A percentile compares a stretch with the other conserved stretches of the same genome.
Evolutionary conservation across 2,329 filamentous ascomycete genomes (phyloP).

Genomic region (Dothideomycetes sp.): DNA sequence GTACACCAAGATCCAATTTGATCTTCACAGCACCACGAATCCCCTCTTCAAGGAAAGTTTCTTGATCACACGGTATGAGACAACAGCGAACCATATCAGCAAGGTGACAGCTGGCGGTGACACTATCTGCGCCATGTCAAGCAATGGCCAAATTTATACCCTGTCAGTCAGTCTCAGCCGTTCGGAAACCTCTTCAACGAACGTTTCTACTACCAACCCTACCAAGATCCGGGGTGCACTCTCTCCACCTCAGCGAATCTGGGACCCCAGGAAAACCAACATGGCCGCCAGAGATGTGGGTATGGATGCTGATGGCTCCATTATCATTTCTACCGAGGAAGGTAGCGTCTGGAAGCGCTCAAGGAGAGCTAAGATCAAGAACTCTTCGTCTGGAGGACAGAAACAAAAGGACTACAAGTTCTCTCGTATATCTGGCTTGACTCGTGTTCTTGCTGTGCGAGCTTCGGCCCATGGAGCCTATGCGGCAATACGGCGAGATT

Average conservation of each 20-base stretch:
- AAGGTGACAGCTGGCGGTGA: conserved; percentile 78
- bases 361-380: conserved; percentile 70
- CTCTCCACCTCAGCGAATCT: conserved; percentile 68
- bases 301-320: conserved; percentile 84
- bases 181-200: conserved; percentile 46
- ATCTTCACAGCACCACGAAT: conserved; percentile 61
- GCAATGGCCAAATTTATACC: conserved; percentile 77
- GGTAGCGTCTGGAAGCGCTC: conserved; percentile 89
- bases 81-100: conserved; percentile 55
- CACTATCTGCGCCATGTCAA: conserved; percentile 80
- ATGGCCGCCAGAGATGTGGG: conserved; percentile 79
- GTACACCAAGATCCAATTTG: conserved; percentile 82
- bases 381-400: conserved; percentile 43
- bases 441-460: conserved; percentile 70
- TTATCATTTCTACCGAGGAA: conserved; percentile 85
- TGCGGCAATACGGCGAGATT: conserved; percentile 75
- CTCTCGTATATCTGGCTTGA: conserved; percentile 77
- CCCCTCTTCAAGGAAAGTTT: conserved; percentile 57
- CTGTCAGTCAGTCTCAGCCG: conserved; percentile 59
- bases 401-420: conserved; percentile 91
- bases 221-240: conserved; percentile 78
- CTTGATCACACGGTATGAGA: conserved; percentile 54
- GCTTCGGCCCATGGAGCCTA: conserved; percentile 87
- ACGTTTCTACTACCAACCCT: conserved; percentile 80
- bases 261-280: conserved; percentile 75